Percentiles rank a stretch among this genome's conserved stretches.
phyloP scores from a whole-genome alignment of 306 rosid genomes.

The Prunus mongolica region DNA sequence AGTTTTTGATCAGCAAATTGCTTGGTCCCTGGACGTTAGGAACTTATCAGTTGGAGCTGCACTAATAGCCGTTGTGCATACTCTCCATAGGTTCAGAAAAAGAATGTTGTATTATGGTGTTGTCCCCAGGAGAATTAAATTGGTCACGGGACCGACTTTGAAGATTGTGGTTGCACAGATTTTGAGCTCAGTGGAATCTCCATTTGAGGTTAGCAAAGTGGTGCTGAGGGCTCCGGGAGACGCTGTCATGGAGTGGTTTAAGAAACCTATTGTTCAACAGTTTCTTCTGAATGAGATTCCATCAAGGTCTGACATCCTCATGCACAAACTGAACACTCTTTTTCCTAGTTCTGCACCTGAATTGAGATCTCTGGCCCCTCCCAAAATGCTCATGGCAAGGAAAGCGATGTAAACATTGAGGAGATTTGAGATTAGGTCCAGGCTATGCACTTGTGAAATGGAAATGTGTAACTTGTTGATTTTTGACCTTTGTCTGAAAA shows the following conservation, averaged over 20 bases:
- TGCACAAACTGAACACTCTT: slow-evolving; percentile 89
- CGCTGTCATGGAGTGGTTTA: slow-evolving; percentile 93
- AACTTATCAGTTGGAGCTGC: slow-evolving; percentile 96
- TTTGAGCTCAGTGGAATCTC: slow-evolving; percentile 87
- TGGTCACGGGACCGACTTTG: slow-evolving; percentile 88
- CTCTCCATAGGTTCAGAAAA: slow-evolving; percentile 93
- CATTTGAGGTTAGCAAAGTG: slow-evolving; percentile 94
- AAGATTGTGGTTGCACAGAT: slow-evolving; percentile 85
- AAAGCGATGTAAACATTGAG: slow-evolving; percentile 28
- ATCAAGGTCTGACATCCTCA: slow-evolving; percentile 74
- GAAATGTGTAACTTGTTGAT: not conserved
- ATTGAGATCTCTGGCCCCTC: slow-evolving; percentile 74
- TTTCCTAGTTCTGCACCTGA: slow-evolving; percentile 97
- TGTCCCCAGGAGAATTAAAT: slow-evolving; percentile 78
- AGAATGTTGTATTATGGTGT: slow-evolving; percentile 90
- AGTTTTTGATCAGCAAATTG: slow-evolving; percentile 90
- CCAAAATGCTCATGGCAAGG: slow-evolving; percentile 65
- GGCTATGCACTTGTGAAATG: not conserved
- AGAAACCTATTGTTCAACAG: slow-evolving; percentile 94
- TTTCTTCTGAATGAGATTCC: slow-evolving; percentile 91
- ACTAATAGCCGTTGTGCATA: slow-evolving; percentile 80
- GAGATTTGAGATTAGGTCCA: not conserved
- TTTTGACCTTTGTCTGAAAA: not conserved
- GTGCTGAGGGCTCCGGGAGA: slow-evolving; percentile 94
- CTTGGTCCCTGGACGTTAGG: slow-evolving; percentile 96